A percentile compares a stretch with the other conserved stretches of the same genome.
Evolutionary conservation across 306 rosid genomes (phyloP).

Genomic region (Chamaecrista fasciculata): DNA sequence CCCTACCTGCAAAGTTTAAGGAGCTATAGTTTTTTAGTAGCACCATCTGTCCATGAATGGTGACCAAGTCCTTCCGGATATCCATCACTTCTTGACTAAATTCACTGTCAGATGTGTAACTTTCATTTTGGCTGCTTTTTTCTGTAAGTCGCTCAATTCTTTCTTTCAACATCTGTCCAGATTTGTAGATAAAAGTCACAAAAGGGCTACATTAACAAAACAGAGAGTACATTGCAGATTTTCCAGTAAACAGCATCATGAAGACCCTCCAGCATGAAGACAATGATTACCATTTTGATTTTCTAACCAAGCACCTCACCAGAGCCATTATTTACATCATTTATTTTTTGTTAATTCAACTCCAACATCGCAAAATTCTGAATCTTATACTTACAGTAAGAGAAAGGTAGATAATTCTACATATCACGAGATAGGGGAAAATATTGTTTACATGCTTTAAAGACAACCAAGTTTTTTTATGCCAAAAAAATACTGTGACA

Average conservation of each 20-base stretch:
- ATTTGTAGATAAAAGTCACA: slow-evolving; percentile 32
- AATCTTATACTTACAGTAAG: neutral
- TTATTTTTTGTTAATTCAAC: neutral
- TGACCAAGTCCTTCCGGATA: slow-evolving; percentile 86
- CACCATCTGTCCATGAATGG: slow-evolving; percentile 97
- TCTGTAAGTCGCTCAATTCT: slow-evolving; percentile 75
- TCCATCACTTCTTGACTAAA: slow-evolving; percentile 97
- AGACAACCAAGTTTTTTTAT: too few species aligned
- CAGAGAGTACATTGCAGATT: neutral
- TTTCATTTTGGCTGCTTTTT: slow-evolving; percentile 52
- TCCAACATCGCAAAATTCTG: slow-evolving; percentile 1
- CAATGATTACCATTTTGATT: neutral
- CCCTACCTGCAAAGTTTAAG: slow-evolving; percentile 86
- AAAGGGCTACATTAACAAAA: neutral
- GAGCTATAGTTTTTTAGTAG: slow-evolving; percentile 94
- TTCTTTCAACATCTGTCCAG: slow-evolving; percentile 74
- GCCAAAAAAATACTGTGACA: too few species aligned
- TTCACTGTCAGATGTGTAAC: slow-evolving; percentile 63
- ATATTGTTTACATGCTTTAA: too few species aligned
- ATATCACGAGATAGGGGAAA: neutral
- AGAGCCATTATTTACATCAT: neutral
- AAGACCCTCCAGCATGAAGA: slow-evolving; percentile 5
- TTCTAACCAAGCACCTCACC: slow-evolving; percentile 10
- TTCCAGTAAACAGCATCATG: neutral
- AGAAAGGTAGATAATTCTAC: neutral